Evolutionary conservation across 345 rosid species (phyloP), one percentile per base, ranked within the genome.

Genomic region (Hypericum perforatum): DNA sequence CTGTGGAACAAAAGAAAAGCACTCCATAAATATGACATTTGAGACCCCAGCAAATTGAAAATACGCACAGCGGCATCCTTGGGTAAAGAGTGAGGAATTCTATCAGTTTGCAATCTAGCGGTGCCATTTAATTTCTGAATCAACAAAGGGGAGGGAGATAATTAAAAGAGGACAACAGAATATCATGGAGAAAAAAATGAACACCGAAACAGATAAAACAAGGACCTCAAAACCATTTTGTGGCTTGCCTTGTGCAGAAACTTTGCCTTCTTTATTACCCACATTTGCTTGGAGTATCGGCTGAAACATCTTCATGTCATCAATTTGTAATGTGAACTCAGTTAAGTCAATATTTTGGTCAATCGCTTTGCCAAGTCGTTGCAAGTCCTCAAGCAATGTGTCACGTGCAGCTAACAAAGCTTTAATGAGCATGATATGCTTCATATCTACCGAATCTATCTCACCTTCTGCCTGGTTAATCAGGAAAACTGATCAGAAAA

Each of bases 1-100:
- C 98, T 76, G 85, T 92, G 98, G 67, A 88, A 83, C 70, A 63
- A 78, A 42, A 92, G 77, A 74, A 92, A 85, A 43, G 63, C 63
- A 68, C 62, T 80, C 97, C 97, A 92, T 48, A 92, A 76, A 71
- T 70, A 73, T 45, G 73, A 77, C 11, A 78, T 56, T 61, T 92
- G 98, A 57, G 71, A 64, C 16, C 98, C 86, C 39, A 78, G 63
- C 61, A 73, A 70, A 61, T 82, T 59, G 59, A 83, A 88, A 32
- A 75, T 47, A 60, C 74, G 75, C 49, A 70, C 47, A 29, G 76
- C 54, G 66, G 68, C 74, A 57, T 78, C 90, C 64, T 72, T 71
- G 0, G 96, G 41, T 49, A 81, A 62, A 41, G 68, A 66, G 45
- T 49, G 63, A 47, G 73, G 71, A 66, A 73, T 63, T 49, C 51